Evolutionary conservation across 768 basidiomycete genomes (phyloP).

Genomic region (Hericium alpestre): DNA sequence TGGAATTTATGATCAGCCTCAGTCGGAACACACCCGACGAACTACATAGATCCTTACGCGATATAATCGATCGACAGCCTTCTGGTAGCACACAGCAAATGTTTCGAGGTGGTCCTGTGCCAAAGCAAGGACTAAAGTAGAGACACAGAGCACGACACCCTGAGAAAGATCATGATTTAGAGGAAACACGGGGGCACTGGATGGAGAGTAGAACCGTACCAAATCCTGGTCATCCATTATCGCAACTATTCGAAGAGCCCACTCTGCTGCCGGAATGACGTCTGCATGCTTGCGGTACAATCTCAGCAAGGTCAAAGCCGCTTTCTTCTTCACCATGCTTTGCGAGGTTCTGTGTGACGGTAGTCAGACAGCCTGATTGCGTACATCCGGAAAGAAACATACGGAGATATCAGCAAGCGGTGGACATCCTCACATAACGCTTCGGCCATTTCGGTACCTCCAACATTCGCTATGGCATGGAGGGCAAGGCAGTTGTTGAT

Average conservation of each 20-base stretch:
- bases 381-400: conserved; percentile 15
- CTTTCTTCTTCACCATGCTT: conserved; percentile 96
- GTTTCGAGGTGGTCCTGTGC: conserved; percentile 91
- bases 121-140: conserved; percentile 85
- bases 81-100: conserved; percentile 85
- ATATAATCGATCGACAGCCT: conserved; percentile 83
- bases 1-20: conserved; percentile 19
- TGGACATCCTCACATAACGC: conserved; percentile 90
- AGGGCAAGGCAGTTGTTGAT: conserved; percentile 92
- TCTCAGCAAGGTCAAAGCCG: conserved; percentile 84
- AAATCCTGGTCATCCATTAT: conserved; percentile 93
- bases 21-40: not conserved
- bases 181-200: not conserved
- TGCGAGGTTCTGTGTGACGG: conserved; percentile 64
- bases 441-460: conserved; percentile 97
- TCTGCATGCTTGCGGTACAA: conserved; percentile 94
- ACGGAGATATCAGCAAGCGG: conserved; percentile 91
- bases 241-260: conserved; percentile 90
- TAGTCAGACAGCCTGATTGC: conserved; percentile 10
- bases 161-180: conserved; percentile 18
- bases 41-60: conserved; percentile 37
- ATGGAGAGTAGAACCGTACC: conserved; percentile 28
- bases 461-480: conserved; percentile 97
- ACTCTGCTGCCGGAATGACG: conserved; percentile 87
- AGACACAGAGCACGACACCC: conserved; percentile 93